Percentiles rank a stretch among this genome's conserved stretches.
These are phyloP conservation scores for Cladosporium sp. DNA, from an alignment of 2,329 filamentous ascomycete species.

Conservation along the genomic window DNA sequence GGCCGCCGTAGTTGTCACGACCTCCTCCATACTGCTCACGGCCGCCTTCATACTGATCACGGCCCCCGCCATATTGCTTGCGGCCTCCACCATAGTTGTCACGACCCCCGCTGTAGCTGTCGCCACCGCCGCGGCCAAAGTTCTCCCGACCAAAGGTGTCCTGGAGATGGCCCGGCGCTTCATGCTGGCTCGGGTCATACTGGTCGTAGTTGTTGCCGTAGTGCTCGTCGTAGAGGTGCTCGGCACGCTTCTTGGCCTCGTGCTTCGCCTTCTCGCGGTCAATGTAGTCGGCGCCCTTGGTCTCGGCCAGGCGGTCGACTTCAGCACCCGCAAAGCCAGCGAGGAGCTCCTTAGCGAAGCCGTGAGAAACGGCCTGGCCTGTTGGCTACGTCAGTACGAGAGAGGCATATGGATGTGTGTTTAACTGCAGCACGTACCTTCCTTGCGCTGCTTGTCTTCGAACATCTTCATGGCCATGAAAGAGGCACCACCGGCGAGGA, in stretches of 20 bases:
- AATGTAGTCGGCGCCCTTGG: slow-evolving; percentile 47
- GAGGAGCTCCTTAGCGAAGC: slow-evolving; percentile 73
- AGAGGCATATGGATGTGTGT: background rate
- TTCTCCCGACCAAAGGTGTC: slow-evolving; percentile 16
- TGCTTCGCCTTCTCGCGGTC: slow-evolving; percentile 47
- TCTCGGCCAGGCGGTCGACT: slow-evolving; percentile 68
- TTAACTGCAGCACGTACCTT: slow-evolving; percentile 50
- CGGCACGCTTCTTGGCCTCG: slow-evolving; percentile 39
- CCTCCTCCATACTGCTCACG: no score
- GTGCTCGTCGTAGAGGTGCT: slow-evolving; percentile 48
- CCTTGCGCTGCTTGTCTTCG: slow-evolving; percentile 67
- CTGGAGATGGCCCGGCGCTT: slow-evolving; percentile 31
- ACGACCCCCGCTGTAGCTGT: no score
- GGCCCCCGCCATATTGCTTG: no score
- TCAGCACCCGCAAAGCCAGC: slow-evolving; percentile 69
- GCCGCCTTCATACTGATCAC: no score
- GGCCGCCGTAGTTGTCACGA: no score
- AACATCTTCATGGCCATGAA: slow-evolving; percentile 79
- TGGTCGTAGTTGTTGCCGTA: slow-evolving; percentile 40
- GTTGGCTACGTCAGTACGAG: slow-evolving; percentile 55
- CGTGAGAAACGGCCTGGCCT: slow-evolving; percentile 65
- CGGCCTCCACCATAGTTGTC: no score
- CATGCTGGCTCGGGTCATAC: slow-evolving; percentile 44
- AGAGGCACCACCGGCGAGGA: slow-evolving; percentile 69
- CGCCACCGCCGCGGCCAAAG: background rate